Base-by-base conservation (phyloP, 305 asterid genomes). In the Plantago coronopus region DNA sequence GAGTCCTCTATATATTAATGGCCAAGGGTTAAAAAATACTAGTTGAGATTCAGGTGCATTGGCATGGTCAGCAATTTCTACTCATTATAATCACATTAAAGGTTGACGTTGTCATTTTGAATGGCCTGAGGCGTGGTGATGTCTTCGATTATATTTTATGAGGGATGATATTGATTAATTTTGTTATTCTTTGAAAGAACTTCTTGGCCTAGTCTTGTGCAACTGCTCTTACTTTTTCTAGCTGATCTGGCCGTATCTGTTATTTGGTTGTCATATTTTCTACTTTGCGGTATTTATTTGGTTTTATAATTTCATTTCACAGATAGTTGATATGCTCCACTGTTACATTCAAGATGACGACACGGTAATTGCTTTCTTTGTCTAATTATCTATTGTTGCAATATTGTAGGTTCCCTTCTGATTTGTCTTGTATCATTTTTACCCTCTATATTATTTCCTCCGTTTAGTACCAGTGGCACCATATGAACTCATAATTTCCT, bases 261-360 rank as follows among this genome's bases (percentile, higher is more conserved):
- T 14, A 19, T 38, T 18, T 27, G 23, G 34, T 56, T 15, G 20
- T 46, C 40, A 43, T 46, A 13, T 65, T 22, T n/a, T 37, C 19
- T 46, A 38, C 37, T 57, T 65, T 45, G 18, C 44, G 48, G 50
- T 51, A 64, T 44, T 34, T 47, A 34, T 47, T 65, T 77, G 72
- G 69, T 51, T 65, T 53, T 61, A 51, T 61, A 56, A 46, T 62
- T 75, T 69, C 61, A 7, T 47, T 54, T 17, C 73, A 83, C 97
- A 93, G 99, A 79, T 89, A 62, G 91, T 74, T 50, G 83, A 87
- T 74, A 74, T 78, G 78, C 94, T 93, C 59, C 88, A 79, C 60
- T 89, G 85, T 78, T 89, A 93, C 78, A 71, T 82, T 63, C 74
- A 75, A 81, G 96, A 89, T 42, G 93, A 83, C 59, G 97, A 93